Conservation (phyloP, 1,139 yeast genomes). For the Protomyces lactucae-debilis region DNA sequence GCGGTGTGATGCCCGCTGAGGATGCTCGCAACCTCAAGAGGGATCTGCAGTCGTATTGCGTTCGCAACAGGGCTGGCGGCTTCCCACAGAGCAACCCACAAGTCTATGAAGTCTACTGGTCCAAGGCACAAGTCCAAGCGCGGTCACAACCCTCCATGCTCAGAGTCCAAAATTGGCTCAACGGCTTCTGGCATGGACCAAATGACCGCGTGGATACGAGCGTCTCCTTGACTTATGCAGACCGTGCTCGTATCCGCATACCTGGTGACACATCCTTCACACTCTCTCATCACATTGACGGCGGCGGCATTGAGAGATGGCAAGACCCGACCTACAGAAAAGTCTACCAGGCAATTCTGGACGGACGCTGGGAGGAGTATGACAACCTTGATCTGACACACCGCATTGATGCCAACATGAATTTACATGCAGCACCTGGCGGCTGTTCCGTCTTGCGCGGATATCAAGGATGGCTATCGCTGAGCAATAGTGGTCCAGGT, state of each 20-base stretch:
- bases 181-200: constrained; percentile 42
- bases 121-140: constrained; percentile 45
- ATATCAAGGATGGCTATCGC: constrained; percentile 50
- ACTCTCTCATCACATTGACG: constrained; percentile 47
- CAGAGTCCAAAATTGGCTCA: constrained; percentile 39
- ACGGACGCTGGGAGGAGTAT: constrained; percentile 49
- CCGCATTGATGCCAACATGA: constrained; percentile 42
- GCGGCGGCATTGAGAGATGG: constrained; percentile 50
- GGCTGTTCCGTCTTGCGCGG: constrained; percentile 40
- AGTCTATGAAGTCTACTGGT: constrained; percentile 45
- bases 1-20: constrained; percentile 38
- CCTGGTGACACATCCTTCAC: constrained; percentile 43
- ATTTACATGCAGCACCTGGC: constrained; percentile 44
- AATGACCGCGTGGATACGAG: constrained; percentile 40
- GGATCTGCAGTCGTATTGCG: constrained; percentile 36
- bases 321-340: constrained; percentile 44
- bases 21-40: constrained; percentile 37
- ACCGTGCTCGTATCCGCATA: constrained; percentile 49
- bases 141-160: constrained; percentile 45
- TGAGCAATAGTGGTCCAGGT: constrained; percentile 43
- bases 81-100: constrained; percentile 40
- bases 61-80: constrained; percentile 29
- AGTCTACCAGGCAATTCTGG: constrained; percentile 44
- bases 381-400: constrained; percentile 46
- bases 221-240: constrained; percentile 49